Evolutionary conservation across 441 rosid species (phyloP).

Genomic region (Erodium texanum): DNA sequence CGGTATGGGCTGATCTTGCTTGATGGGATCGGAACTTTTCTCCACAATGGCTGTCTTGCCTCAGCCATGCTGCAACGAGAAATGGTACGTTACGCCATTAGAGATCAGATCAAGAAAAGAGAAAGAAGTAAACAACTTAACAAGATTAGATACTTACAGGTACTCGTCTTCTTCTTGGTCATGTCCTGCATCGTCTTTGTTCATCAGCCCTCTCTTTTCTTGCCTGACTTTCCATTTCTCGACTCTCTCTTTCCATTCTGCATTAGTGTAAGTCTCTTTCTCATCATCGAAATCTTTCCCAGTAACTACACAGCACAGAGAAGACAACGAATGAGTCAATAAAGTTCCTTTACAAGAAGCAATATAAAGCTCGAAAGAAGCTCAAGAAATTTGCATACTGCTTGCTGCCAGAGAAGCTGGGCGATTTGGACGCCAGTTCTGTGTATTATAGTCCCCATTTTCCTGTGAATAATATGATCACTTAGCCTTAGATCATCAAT

Average conservation of each 20-base stretch:
- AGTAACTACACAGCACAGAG: constrained; percentile 33
- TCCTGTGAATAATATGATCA: constrained; percentile 33
- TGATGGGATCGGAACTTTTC: constrained; percentile 92
- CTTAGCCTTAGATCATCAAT: not conserved
- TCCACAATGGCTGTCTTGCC: constrained; percentile 92
- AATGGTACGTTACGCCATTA: constrained; percentile 15
- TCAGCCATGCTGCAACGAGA: constrained; percentile 72
- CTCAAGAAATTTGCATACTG: constrained; percentile 14
- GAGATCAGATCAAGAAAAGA: too few species aligned
- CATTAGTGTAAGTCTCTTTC: constrained; percentile 63
- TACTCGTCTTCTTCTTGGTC: constrained; percentile 81
- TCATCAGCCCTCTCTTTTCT: constrained; percentile 81
- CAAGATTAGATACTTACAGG: constrained; percentile 26
- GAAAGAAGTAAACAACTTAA: too few species aligned
- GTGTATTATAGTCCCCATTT: constrained; percentile 45
- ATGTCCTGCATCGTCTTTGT: constrained; percentile 66
- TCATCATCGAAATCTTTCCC: constrained; percentile 68
- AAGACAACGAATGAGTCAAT: constrained; percentile 17
- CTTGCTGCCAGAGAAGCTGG: constrained; percentile 24
- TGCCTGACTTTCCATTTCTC: constrained; percentile 99
- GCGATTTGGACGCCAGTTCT: constrained; percentile 42
- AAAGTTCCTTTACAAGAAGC: constrained; percentile 12
- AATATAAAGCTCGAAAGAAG: not conserved
- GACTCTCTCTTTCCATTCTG: constrained; percentile 99
- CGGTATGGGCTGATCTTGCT: constrained; percentile 94